Conservation (phyloP, 768 basidiomycete species). For the Suillus cothurnatus region DNA sequence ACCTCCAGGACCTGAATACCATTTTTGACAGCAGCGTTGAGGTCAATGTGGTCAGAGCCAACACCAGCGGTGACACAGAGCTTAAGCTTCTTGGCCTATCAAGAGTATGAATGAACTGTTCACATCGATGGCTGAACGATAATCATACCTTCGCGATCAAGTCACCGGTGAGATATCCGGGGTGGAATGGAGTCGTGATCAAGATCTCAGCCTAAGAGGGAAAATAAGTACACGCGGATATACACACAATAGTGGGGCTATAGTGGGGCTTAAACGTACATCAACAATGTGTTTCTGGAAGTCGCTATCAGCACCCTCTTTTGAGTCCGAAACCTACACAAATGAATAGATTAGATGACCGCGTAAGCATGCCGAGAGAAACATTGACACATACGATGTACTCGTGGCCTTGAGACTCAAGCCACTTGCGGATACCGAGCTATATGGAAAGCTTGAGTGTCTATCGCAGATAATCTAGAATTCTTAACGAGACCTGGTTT, state of each 20-base stretch:
- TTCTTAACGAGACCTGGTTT: conserved; percentile 51
- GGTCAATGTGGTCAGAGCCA: conserved; percentile 88
- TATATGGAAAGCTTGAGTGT: conserved; percentile 25
- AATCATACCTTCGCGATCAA: conserved; percentile 62
- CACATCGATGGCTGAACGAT: conserved; percentile 4
- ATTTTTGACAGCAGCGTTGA: conserved; percentile 83
- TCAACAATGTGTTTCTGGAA: conserved; percentile 85
- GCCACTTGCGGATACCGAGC: conserved; percentile 75
- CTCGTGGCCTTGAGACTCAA: conserved; percentile 74
- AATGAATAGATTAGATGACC: conserved; percentile 13
- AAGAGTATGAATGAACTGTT: neutral
- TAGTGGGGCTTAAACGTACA: conserved; percentile 43
- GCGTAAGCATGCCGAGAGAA: neutral
- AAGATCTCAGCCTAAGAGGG: conserved; percentile 66
- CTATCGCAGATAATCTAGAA: neutral
- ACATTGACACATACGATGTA: conserved; percentile 51
- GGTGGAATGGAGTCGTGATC: conserved; percentile 87
- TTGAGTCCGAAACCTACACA: conserved; percentile 70
- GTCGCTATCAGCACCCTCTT: conserved; percentile 79
- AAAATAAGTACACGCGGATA: conserved; percentile 17
- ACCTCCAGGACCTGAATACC: conserved; percentile 84
- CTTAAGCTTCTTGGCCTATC: conserved; percentile 85
- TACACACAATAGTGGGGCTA: neutral
- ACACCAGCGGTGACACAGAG: conserved; percentile 90
- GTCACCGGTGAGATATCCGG: conserved; percentile 78